Evolutionary conservation across 2,329 filamentous ascomycete species (phyloP).

Genomic region (Thelonectria olida): DNA sequence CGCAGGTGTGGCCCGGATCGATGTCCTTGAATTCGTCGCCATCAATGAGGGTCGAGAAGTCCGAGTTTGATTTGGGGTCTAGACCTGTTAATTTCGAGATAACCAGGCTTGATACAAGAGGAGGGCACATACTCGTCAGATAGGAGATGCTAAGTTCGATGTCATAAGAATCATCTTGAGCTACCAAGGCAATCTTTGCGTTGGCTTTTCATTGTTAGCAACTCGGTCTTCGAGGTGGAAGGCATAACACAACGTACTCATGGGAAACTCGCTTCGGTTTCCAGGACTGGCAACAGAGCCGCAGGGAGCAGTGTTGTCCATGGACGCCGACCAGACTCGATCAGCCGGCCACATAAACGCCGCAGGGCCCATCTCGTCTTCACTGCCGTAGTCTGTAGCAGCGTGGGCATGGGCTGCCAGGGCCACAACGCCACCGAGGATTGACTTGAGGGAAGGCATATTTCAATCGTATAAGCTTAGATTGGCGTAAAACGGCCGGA

Average conservation of each 20-base stretch:
- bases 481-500: conserved; percentile 1
- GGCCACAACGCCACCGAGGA: conserved; percentile 27
- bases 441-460: conserved; percentile 33
- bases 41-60: conserved; percentile 52
- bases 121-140: conserved; percentile 51
- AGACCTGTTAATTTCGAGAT: not conserved
- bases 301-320: conserved; percentile 67
- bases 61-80: conserved; percentile 51
- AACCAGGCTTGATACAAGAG: not conserved
- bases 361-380: conserved; percentile 58
- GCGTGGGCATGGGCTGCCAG: conserved; percentile 20
- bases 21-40: conserved; percentile 48
- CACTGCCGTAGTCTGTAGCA: conserved; percentile 15
- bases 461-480: not conserved
- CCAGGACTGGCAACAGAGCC: conserved; percentile 58
- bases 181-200: conserved; percentile 63
- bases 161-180: conserved; percentile 65
- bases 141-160: conserved; percentile 64
- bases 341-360: conserved; percentile 71
- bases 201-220: conserved; percentile 51
- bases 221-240: not conserved
- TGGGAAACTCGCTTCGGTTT: conserved; percentile 65
- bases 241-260: conserved; percentile 49
- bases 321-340: conserved; percentile 60
- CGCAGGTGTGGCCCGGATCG: conserved; percentile 57